phyloP scores from a whole-genome alignment of 345 rosid species.

The Erodium maritimum region DNA sequence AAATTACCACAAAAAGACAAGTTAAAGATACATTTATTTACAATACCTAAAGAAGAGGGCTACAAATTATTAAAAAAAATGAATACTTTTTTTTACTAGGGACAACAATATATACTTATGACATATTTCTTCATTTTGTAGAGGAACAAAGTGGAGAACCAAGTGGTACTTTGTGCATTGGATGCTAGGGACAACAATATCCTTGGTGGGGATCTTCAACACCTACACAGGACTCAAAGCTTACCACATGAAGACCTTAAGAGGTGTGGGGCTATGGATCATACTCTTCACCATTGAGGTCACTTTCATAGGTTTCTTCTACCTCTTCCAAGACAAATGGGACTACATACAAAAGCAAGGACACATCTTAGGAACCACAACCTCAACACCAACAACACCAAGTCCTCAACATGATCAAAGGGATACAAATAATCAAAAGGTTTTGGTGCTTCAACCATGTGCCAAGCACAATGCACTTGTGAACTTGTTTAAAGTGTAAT shows the following conservation, averaged over 20 bases:
- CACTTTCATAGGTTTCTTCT: constrained; percentile 49
- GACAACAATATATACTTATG: neutral
- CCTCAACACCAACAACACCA: constrained; percentile 1
- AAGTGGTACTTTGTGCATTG: constrained; percentile 74
- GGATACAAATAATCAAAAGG: constrained; percentile 11
- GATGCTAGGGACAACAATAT: constrained; percentile 57
- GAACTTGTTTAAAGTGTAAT: constrained; percentile 44
- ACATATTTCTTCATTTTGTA: constrained; percentile 12
- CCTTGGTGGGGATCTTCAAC: constrained; percentile 57
- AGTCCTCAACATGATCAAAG: too few relatives aligned
- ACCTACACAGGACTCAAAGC: constrained; percentile 72
- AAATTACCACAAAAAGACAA: too few relatives aligned
- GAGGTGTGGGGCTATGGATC: constrained; percentile 43
- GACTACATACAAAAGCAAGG: constrained; percentile 56
- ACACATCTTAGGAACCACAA: constrained; percentile 10
- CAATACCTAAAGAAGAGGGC: too few relatives aligned
- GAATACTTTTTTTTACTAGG: too few relatives aligned
- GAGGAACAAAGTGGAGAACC: constrained; percentile 59
- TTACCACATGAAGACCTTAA: constrained; percentile 43
- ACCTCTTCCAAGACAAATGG: constrained; percentile 84
- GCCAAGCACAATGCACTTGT: constrained; percentile 60
- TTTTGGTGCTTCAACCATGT: constrained; percentile 37
- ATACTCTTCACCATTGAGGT: constrained; percentile 63
- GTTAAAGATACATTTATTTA: too few relatives aligned
- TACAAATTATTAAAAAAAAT: too few relatives aligned